These are phyloP conservation scores for Tricholoma sp. DNA, from an alignment of 768 basidiomycete genomes.

Conservation along the genomic window DNA sequence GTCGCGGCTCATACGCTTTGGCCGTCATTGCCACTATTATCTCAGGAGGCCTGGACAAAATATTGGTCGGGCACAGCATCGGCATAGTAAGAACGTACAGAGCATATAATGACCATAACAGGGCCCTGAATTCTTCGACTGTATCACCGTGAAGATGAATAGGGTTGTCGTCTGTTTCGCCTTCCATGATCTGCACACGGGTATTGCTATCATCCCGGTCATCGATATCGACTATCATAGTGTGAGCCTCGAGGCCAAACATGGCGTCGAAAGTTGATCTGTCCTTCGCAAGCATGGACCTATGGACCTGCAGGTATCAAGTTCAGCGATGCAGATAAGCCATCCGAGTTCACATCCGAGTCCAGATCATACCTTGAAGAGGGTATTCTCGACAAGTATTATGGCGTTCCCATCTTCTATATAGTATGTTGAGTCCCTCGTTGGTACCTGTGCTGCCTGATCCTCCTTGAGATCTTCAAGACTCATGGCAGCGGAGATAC, in stretches of 20 bases:
- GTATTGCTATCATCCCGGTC: slow-evolving; percentile 3
- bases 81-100: slow-evolving; percentile 32
- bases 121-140: slow-evolving; percentile 43
- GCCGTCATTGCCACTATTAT: slow-evolving; percentile 34
- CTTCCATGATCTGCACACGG: slow-evolving; percentile 30
- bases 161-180: slow-evolving; percentile 45
- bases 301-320: slow-evolving; percentile 13
- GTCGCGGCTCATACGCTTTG: slow-evolving; percentile 34
- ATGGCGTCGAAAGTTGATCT: slow-evolving; percentile 42
- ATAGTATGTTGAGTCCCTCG: slow-evolving; percentile 25
- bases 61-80: not conserved
- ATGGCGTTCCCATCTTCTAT: slow-evolving; percentile 39
- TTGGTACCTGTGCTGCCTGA: not conserved
- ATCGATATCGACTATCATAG: slow-evolving; percentile 18
- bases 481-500: too few species aligned
- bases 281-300: slow-evolving; percentile 31
- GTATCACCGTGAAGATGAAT: slow-evolving; percentile 45
- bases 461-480: not conserved
- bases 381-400: slow-evolving; percentile 35
- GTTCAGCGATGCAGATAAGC: not conserved
- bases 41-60: slow-evolving; percentile 36
- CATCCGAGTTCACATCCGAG: not conserved
- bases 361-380: slow-evolving; percentile 37
- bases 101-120: slow-evolving; percentile 49
- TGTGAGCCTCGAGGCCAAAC: slow-evolving; percentile 37